phyloP scores from a whole-genome alignment of 2,329 filamentous ascomycete genomes.

The Pestalotiopsis sp. region DNA sequence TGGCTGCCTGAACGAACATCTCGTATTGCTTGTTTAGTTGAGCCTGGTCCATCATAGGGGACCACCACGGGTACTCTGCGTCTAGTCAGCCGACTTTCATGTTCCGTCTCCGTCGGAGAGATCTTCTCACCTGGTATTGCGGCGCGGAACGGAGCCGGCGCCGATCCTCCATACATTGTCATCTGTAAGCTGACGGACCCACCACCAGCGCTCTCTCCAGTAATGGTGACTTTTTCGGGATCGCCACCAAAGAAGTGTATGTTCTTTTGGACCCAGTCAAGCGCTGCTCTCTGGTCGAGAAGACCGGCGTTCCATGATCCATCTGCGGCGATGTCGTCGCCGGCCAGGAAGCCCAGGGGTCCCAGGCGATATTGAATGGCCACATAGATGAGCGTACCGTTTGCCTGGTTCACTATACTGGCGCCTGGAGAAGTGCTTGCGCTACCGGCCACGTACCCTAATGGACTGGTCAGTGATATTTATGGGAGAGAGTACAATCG shows the following conservation, averaged over 20 bases:
- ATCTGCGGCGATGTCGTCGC: background rate
- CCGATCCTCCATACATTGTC: background rate
- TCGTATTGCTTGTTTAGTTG: background rate
- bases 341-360: background rate
- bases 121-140: background rate
- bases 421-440: background rate
- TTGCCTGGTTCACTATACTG: background rate
- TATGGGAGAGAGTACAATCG: too few species aligned
- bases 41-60: background rate
- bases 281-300: constrained; percentile 46
- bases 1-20: constrained; percentile 1
- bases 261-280: constrained; percentile 44
- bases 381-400: background rate
- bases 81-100: background rate
- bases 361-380: background rate
- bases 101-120: background rate
- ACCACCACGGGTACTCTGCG: background rate
- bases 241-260: constrained; percentile 39
- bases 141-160: background rate
- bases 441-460: background rate
- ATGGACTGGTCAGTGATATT: background rate
- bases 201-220: constrained; percentile 49
- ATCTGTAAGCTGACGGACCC: background rate
- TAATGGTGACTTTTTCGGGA: constrained; percentile 43
- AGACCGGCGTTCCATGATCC: constrained; percentile 45